Percentiles rank a stretch among this genome's conserved stretches.
These are phyloP conservation scores for Hypseocharis bilobata DNA, from an alignment of 441 rosid species.

Conservation along the genomic window DNA sequence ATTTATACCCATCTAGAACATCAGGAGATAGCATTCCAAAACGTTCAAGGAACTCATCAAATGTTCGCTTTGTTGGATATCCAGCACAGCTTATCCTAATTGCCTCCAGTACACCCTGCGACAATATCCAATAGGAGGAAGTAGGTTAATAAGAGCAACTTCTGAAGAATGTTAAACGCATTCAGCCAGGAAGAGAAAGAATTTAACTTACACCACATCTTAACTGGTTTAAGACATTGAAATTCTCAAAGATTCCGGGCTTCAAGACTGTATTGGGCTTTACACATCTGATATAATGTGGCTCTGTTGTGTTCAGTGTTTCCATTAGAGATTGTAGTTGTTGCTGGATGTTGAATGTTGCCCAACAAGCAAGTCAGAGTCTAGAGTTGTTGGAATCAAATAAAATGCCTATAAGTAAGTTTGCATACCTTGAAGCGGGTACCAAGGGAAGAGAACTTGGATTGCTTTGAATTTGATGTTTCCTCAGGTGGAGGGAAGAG, in stretches of 20 bases:
- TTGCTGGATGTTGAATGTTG: conserved; percentile 41
- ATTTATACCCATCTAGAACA: conserved; percentile 59
- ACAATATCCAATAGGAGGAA: background rate
- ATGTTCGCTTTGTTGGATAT: conserved; percentile 93
- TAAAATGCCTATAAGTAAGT: conserved; percentile 8
- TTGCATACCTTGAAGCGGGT: conserved; percentile 83
- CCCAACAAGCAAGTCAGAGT: conserved; percentile 20
- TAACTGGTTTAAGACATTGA: conserved; percentile 85
- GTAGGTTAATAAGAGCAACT: conserved; percentile 4
- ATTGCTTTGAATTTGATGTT: conserved; percentile 86
- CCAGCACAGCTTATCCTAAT: conserved; percentile 99
- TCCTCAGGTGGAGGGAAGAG: conserved; percentile 92
- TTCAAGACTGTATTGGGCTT: conserved; percentile 95
- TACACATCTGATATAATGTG: conserved; percentile 99
- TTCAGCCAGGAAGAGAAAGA: conserved; percentile 17
- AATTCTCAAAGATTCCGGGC: conserved; percentile 93
- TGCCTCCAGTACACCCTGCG: conserved; percentile 98
- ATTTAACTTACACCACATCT: conserved; percentile 91
- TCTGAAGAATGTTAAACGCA: background rate
- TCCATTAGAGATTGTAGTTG: conserved; percentile 99
- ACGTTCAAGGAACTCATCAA: conserved; percentile 91
- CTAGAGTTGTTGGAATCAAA: conserved; percentile 14
- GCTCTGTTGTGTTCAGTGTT: conserved; percentile 87
- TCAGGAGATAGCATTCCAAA: conserved; percentile 98
- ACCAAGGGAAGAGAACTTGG: conserved; percentile 97